Evolutionary conservation across 495 filamentous ascomycete genomes (phyloP).

Genomic region (Lentithecium fluviatile): DNA sequence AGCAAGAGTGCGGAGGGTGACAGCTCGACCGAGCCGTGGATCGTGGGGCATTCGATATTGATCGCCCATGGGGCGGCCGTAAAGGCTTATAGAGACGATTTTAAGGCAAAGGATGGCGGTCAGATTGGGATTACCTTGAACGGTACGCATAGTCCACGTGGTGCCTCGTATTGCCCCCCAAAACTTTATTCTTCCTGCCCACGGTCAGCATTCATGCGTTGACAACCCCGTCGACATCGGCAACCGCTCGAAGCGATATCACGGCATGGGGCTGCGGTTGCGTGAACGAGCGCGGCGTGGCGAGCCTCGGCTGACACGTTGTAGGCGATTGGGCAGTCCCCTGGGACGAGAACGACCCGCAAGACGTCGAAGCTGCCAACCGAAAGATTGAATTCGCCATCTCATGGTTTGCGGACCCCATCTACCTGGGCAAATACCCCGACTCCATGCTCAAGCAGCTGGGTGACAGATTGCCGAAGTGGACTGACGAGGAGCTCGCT

Average conservation of each 20-base stretch:
- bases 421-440: constrained; percentile 74
- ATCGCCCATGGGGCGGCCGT: constrained; percentile 61
- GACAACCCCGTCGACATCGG: neutral
- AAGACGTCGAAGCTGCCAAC: constrained; percentile 59
- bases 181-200: constrained; percentile 18
- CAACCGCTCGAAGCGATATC: neutral
- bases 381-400: constrained; percentile 66
- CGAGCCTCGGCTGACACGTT: constrained; percentile 5
- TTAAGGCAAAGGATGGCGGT: constrained; percentile 59
- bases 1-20: constrained; percentile 55
- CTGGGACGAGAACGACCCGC: constrained; percentile 56
- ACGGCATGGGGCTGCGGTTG: too few species aligned
- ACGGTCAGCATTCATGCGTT: constrained; percentile 20
- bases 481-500: constrained; percentile 62
- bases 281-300: too few species aligned
- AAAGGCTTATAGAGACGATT: constrained; percentile 67
- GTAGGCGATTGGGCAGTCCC: constrained; percentile 57
- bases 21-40: constrained; percentile 58
- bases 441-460: constrained; percentile 74
- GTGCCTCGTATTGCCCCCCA: constrained; percentile 17
- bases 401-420: constrained; percentile 70
- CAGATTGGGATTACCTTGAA: constrained; percentile 65
- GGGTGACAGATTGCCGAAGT: constrained; percentile 65
- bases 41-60: constrained; percentile 61
- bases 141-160: constrained; percentile 40